phyloP scores from a whole-genome alignment of 2,329 filamentous ascomycete genomes.

The Tolypocladium pustulatum region DNA sequence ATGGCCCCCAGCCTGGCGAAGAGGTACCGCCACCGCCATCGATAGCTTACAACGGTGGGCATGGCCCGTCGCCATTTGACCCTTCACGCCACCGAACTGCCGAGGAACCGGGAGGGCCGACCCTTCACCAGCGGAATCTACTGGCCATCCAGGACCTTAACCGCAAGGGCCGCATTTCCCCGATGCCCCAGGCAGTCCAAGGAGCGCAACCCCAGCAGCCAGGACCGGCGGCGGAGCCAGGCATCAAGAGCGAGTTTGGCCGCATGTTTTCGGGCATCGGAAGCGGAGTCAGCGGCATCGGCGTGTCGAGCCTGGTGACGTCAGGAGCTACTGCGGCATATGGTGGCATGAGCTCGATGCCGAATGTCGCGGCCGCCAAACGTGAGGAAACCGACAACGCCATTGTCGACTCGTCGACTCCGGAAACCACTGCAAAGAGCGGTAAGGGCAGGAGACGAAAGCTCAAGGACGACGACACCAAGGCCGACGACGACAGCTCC shows the following conservation, averaged over 20 bases:
- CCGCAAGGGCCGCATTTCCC: conserved; percentile 73
- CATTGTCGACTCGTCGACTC: conserved; percentile 32
- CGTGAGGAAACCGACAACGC: conserved; percentile 41
- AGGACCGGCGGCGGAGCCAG: conserved; percentile 70
- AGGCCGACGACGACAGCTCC: conserved; percentile 55
- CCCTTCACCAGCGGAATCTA: conserved; percentile 49
- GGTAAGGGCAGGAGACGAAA: conserved; percentile 55
- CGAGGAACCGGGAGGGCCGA: conserved; percentile 46
- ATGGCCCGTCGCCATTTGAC: conserved; percentile 29
- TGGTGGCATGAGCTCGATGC: conserved; percentile 12
- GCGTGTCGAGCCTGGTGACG: conserved; percentile 40
- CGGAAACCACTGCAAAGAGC: conserved; percentile 27
- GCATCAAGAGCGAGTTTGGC: conserved; percentile 90
- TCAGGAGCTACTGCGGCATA: conserved; percentile 31
- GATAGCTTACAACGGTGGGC: conserved; percentile 35
- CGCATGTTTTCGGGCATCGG: conserved; percentile 92
- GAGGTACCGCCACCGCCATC: conserved; percentile 40
- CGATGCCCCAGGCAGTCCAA: conserved; percentile 85
- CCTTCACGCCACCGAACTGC: conserved; percentile 24
- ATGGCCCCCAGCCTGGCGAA: conserved; percentile 31
- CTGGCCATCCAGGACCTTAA: conserved; percentile 74
- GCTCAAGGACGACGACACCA: conserved; percentile 63
- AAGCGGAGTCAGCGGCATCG: conserved; percentile 40
- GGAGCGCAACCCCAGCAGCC: conserved; percentile 75
- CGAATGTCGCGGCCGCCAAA: conserved; percentile 29